Evolutionary conservation across 257 asterid species (phyloP).

Genomic region (Fraxinus cuspidata): DNA sequence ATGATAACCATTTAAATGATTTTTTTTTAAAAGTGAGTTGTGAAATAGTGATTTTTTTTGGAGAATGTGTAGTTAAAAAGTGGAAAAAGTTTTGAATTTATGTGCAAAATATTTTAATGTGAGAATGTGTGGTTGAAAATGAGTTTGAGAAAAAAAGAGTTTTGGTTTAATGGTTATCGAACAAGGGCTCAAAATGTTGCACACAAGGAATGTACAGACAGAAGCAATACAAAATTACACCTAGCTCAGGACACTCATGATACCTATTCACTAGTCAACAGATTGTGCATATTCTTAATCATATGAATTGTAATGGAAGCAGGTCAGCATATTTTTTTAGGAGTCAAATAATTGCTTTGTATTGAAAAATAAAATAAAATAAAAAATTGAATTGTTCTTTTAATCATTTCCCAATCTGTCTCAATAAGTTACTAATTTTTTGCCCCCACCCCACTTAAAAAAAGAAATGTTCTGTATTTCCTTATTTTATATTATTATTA

Average conservation of each 20-base stretch:
- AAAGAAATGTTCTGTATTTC: not conserved
- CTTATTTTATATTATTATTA: not conserved
- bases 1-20: too few species aligned
- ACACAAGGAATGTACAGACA: not conserved
- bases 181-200: not conserved
- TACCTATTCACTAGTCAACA: not conserved
- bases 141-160: too few species aligned
- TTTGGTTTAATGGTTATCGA: too few species aligned
- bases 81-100: too few species aligned
- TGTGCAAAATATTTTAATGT: too few species aligned
- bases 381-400: not conserved
- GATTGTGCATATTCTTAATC: not conserved
- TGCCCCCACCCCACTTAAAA: not conserved
- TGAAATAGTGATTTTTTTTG: too few species aligned
- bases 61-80: too few species aligned
- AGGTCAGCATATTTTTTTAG: not conserved
- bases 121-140: too few species aligned
- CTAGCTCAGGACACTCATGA: not conserved
- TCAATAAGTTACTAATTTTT: not conserved
- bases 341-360: not conserved
- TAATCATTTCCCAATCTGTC: not conserved
- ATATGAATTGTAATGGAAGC: not conserved
- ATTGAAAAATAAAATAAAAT: not conserved
- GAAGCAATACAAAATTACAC: not conserved
- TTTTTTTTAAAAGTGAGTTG: too few species aligned